Percentiles rank a stretch among this genome's conserved stretches.
Evolutionary conservation across 2,329 filamentous ascomycete genomes (phyloP).

Genomic region (Trichoderma simmonsii): DNA sequence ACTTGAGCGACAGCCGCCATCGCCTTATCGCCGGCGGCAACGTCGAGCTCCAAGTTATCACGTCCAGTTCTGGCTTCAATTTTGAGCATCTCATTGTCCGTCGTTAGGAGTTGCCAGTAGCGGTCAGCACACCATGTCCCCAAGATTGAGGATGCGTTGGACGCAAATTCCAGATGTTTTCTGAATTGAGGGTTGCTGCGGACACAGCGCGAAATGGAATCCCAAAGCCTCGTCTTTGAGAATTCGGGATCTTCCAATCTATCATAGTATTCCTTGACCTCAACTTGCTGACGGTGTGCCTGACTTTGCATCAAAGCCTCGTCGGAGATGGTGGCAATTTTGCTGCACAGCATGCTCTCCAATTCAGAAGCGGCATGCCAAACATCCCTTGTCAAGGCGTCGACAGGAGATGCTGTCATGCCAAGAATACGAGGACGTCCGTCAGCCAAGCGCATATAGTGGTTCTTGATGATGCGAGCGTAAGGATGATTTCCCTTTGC

Average conservation of each 20-base stretch:
- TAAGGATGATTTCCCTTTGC: slow-evolving; percentile 93
- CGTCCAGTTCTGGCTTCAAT: slow-evolving; percentile 55
- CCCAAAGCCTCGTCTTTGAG: slow-evolving; percentile 64
- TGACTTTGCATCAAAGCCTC: slow-evolving; percentile 30
- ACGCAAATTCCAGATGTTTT: slow-evolving; percentile 58
- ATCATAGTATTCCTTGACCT: slow-evolving; percentile 47
- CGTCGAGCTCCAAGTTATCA: slow-evolving; percentile 25
- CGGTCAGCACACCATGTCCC: slow-evolving; percentile 83
- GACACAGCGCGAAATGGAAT: slow-evolving; percentile 48
- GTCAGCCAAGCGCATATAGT: slow-evolving; percentile 54
- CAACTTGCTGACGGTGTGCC: slow-evolving; percentile 41
- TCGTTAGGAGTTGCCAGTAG: slow-evolving; percentile 71
- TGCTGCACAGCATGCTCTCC: slow-evolving; percentile 72
- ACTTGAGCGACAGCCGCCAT: slow-evolving; percentile 58
- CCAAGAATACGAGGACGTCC: slow-evolving; percentile 77
- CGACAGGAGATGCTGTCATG: slow-evolving; percentile 95
- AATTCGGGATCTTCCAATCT: slow-evolving; percentile 40
- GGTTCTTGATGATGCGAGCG: slow-evolving; percentile 83
- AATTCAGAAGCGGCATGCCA: slow-evolving; percentile 67
- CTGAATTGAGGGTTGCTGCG: slow-evolving; percentile 46
- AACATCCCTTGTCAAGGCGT: slow-evolving; percentile 69
- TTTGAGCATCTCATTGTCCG: slow-evolving; percentile 58
- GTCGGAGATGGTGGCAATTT: slow-evolving; percentile 70
- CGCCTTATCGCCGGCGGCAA: slow-evolving; percentile 41
- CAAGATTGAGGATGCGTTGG: slow-evolving; percentile 60